Evolutionary conservation across 805 yeast species (phyloP).

Genomic region (Sugiyamaella valdiviana): DNA sequence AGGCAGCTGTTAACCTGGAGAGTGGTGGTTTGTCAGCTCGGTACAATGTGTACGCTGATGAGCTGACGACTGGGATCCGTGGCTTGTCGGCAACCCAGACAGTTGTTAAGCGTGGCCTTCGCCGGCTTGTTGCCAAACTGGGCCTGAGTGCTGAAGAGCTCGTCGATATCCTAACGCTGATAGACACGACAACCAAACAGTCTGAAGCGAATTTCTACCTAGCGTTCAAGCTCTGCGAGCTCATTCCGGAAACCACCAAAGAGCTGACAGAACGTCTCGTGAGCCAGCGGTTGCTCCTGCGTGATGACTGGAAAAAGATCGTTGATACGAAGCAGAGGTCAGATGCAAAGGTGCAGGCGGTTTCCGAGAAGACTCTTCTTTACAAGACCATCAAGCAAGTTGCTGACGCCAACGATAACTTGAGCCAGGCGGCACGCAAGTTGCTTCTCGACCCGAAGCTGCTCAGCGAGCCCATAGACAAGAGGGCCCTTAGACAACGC

Average conservation of each 20-base stretch:
- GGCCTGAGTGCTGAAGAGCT: conserved; percentile 42
- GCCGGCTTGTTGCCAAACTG: conserved; percentile 34
- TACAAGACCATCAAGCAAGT: conserved; percentile 38
- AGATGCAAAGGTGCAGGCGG: conserved; percentile 38
- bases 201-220: conserved; percentile 33
- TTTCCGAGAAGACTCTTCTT: conserved; percentile 39
- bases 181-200: conserved; percentile 33
- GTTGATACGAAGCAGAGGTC: conserved; percentile 34
- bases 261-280: conserved; percentile 35
- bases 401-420: neutral
- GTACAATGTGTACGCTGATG: conserved; percentile 1
- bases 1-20: neutral
- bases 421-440: neutral
- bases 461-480: neutral
- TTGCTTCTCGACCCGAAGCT: conserved; percentile 1
- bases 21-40: neutral
- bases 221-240: conserved; percentile 45
- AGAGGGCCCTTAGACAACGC: neutral
- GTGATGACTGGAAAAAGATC: conserved; percentile 45
- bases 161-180: conserved; percentile 46
- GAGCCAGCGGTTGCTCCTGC: conserved; percentile 55
- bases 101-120: conserved; percentile 26
- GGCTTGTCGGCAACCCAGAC: conserved; percentile 23
- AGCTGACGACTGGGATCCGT: conserved; percentile 10
- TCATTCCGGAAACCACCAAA: conserved; percentile 28